Conservation (phyloP, 371 early-diverging fungal genomes). For the Mucor lusitanicus region DNA sequence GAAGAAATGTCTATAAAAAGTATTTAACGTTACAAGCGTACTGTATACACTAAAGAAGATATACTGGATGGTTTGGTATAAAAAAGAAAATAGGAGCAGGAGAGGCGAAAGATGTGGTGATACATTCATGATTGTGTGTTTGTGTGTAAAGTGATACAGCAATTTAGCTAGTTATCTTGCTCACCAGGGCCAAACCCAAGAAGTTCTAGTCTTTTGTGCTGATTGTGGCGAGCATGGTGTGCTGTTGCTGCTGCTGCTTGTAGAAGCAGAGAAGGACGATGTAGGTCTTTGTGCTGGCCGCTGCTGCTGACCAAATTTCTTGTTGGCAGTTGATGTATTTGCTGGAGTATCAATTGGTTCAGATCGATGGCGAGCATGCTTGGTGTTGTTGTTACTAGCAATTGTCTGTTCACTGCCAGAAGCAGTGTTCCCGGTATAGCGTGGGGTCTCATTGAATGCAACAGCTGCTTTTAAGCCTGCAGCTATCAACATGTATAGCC, state of each 20-base stretch:
- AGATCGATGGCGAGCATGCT: not conserved
- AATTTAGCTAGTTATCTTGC: not conserved
- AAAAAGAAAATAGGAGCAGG: no score
- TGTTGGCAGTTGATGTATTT: not conserved
- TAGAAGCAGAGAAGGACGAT: not conserved
- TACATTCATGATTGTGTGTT: not conserved
- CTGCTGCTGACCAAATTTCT: not conserved
- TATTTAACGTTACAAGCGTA: not conserved
- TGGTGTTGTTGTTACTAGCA: not conserved
- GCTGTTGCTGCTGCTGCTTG: not conserved
- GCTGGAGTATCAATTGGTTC: not conserved
- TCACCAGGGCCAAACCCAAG: constrained; percentile 19
- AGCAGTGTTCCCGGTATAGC: constrained; percentile 22
- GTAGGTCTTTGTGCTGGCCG: no score
- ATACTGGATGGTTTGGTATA: not conserved
- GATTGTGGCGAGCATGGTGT: constrained; percentile 5
- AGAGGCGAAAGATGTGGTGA: not conserved
- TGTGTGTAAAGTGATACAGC: not conserved
- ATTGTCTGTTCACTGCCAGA: not conserved
- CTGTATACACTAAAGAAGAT: not conserved
- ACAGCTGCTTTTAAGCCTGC: constrained; percentile 63
- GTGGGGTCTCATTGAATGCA: constrained; percentile 64
- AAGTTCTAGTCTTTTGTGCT: constrained; percentile 4
- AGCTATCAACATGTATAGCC: constrained; percentile 54
- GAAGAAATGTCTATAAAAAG: constrained; percentile 2